Evolutionary conservation across 2,329 filamentous ascomycete species (phyloP).

Genomic region (Parastagonospora avenae): DNA sequence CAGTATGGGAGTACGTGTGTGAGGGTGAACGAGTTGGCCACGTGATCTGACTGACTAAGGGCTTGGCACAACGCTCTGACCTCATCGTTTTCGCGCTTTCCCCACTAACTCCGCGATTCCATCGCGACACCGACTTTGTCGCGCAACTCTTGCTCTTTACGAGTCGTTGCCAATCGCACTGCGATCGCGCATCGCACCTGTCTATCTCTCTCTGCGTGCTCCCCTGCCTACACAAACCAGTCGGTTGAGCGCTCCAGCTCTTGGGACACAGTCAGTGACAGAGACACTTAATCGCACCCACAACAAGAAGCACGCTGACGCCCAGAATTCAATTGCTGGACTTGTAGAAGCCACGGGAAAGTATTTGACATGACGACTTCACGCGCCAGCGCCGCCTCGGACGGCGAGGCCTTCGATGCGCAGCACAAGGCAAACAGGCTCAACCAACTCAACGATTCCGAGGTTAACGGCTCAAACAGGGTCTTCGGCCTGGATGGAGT

Average conservation of each 20-base stretch:
- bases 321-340: conserved; percentile 17
- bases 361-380: conserved; percentile 27
- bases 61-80: conserved; percentile 4
- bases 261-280: conserved; percentile 46
- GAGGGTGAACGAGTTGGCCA: not conserved
- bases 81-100: conserved; percentile 1
- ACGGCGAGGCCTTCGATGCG: conserved; percentile 35
- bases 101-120: conserved; percentile 4
- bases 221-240: conserved; percentile 28
- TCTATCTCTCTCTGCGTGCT: conserved; percentile 33
- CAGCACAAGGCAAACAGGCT: conserved; percentile 44
- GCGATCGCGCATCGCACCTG: conserved; percentile 17
- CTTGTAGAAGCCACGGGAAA: conserved; percentile 12
- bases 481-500: conserved; percentile 35
- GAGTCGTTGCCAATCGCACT: not conserved
- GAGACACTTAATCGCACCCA: conserved; percentile 33
- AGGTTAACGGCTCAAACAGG: conserved; percentile 43
- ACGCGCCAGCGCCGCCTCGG: conserved; percentile 34
- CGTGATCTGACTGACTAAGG: not conserved
- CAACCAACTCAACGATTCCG: conserved; percentile 33
- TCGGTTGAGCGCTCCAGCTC: conserved; percentile 26
- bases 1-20: too few relatives aligned
- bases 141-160: conserved; percentile 11
- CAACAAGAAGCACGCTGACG: conserved; percentile 41
- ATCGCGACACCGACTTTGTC: conserved; percentile 11